phyloP scores from a whole-genome alignment of 768 basidiomycete genomes.

The Rhizopogon vesiculosus region DNA sequence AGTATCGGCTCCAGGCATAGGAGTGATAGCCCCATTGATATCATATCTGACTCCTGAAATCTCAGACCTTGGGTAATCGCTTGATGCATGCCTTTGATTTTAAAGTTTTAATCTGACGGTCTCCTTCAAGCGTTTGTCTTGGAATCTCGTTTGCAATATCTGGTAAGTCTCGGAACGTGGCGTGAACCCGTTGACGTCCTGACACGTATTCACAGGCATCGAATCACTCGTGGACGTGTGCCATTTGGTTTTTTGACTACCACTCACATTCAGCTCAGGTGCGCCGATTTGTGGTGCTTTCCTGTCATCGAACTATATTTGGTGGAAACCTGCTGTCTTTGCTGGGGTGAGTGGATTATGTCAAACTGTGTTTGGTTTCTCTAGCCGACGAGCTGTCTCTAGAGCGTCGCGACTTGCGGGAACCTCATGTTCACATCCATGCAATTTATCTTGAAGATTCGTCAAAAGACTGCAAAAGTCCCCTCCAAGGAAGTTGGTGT shows the following conservation, averaged over 20 bases:
- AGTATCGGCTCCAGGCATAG: constrained; percentile 25
- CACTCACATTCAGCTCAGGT: constrained; percentile 31
- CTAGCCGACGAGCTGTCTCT: neutral
- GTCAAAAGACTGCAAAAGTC: neutral
- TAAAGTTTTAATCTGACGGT: neutral
- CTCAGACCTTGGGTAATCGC: constrained; percentile 44
- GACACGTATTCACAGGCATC: constrained; percentile 8
- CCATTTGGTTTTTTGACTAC: neutral
- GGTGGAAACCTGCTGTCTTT: constrained; percentile 57
- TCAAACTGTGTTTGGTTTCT: neutral
- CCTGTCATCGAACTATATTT: constrained; percentile 42
- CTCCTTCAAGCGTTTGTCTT: constrained; percentile 26
- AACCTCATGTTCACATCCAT: neutral
- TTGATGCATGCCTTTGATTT: neutral
- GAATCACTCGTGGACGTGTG: constrained; percentile 18
- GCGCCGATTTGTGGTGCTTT: constrained; percentile 56
- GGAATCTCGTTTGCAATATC: constrained; percentile 46
- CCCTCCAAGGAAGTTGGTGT: neutral
- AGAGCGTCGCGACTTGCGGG: neutral
- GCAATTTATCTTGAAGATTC: neutral
- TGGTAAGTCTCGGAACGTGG: constrained; percentile 18
- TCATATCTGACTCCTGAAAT: constrained; percentile 38
- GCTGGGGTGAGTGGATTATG: constrained; percentile 29
- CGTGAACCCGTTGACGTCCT: neutral
- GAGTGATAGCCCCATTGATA: constrained; percentile 39